Evolutionary conservation across 139 green algal species (phyloP), one percentile per base, ranked within the genome.

Genomic region (Nannochloris sp.): DNA sequence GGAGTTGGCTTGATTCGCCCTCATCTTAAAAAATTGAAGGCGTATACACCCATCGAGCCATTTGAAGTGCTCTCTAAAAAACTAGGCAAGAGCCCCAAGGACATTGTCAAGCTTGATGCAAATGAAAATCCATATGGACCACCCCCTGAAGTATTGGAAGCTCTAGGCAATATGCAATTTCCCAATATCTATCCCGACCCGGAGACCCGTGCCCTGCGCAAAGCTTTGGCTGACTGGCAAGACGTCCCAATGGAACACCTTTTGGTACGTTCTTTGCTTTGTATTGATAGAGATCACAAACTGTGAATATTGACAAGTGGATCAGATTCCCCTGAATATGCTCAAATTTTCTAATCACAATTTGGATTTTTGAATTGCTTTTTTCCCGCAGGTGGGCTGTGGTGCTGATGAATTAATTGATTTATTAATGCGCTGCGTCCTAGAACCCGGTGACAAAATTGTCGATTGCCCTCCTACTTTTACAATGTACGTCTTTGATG

Each of bases 121-220:
- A 99, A 99, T 67, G 95, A 99, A 65, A 99, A 99, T 63, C 92
- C 92, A 3, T 99, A 99, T 67, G 95, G 95, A 6, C 95, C 95
- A 1, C 93, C 95, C 4, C 93, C 91, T 2, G 93, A 97, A 69
- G 95, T 99, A 9, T 62, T 79, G 7, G 44, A 87, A 32, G 95
- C 95, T 5, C 72, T 99, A n/a, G 89, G 72, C 4, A 76, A 42
- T 2, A 91, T 99, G 82, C 7, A 73, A 1, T 99, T 93, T 61
- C 88, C 94, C 0, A 85, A 99, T 71, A 96, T 99, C 48, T 99
- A 99, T 71, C 95, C 95, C 9, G 95, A 99, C 73, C 92, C 95
- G 7, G 91, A 98, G 76, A 90, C 83, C 1, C 67, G 91, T 4
- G 63, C 60, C 24, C 78, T 99, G 39, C 77, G 94, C 1, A 72